Conservation (phyloP, 345 rosid species). For the Heritiera littoralis region DNA sequence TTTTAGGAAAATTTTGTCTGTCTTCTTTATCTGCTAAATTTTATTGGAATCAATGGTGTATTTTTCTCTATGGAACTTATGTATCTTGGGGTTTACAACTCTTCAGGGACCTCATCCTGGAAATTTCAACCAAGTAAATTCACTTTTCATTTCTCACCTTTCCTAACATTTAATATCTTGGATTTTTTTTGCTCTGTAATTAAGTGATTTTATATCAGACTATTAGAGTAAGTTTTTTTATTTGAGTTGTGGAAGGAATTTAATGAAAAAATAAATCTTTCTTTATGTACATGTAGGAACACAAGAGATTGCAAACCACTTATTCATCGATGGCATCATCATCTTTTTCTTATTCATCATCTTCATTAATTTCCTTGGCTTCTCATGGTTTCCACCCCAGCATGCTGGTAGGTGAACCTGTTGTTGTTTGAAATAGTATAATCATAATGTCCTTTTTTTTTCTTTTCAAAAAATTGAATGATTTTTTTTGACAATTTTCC, state of each 20-base stretch:
- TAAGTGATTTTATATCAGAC: not conserved
- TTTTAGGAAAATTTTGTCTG: no score
- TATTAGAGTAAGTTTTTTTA: not conserved
- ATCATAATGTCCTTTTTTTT: no score
- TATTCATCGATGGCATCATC: constrained; percentile 61
- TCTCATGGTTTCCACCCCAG: constrained; percentile 42
- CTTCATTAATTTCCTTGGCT: constrained; percentile 35
- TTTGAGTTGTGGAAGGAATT: constrained; percentile 5
- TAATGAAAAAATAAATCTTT: no score
- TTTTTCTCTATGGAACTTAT: no score
- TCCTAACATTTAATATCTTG: not conserved
- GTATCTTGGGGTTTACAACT: constrained; percentile 11
- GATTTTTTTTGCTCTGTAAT: not conserved
- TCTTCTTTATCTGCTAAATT: no score
- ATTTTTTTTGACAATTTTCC: no score
- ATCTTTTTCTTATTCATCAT: constrained; percentile 53
- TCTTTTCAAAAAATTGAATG: no score
- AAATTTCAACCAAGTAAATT: constrained; percentile 57
- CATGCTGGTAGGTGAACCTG: constrained; percentile 49
- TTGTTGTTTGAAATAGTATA: not conserved
- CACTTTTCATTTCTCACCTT: not conserved
- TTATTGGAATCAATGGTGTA: no score
- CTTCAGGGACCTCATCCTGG: constrained; percentile 19
- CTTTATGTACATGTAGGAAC: constrained; percentile 54
- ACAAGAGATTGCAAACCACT: constrained; percentile 55